phyloP scores from a whole-genome alignment of 2,329 filamentous ascomycete genomes.

The Colletotrichum sp. region DNA sequence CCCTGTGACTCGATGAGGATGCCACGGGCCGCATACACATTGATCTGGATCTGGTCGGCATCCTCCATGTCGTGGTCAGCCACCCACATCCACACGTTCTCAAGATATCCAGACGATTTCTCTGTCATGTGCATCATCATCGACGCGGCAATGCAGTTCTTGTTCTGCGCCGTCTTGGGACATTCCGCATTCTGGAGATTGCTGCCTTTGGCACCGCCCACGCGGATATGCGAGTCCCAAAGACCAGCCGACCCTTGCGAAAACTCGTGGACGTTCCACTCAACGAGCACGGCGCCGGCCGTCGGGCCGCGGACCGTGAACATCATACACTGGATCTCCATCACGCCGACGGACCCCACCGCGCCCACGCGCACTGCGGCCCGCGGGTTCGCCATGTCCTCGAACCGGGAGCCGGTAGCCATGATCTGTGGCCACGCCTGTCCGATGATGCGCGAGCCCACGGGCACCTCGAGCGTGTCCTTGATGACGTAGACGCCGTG shows the following conservation, averaged over 20 bases:
- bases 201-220: constrained; percentile 37
- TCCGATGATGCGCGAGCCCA: too few species aligned
- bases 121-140: constrained; percentile 48
- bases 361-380: too few species aligned
- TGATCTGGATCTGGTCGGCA: constrained; percentile 29
- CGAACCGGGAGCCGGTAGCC: too few species aligned
- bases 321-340: constrained; percentile 43
- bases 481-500: too few species aligned
- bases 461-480: too few species aligned
- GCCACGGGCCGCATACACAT: constrained; percentile 39
- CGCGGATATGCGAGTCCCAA: constrained; percentile 61
- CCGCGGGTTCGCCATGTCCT: too few species aligned
- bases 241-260: constrained; percentile 37
- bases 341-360: too few species aligned
- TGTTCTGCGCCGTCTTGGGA: constrained; percentile 9
- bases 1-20: constrained; percentile 34
- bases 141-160: constrained; percentile 40
- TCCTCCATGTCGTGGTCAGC: constrained; percentile 64
- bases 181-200: constrained; percentile 24
- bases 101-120: constrained; percentile 13
- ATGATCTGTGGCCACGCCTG: too few species aligned
- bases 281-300: constrained; percentile 65
- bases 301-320: constrained; percentile 63
- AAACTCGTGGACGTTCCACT: constrained; percentile 64
- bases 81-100: constrained; percentile 69